Evolutionary conservation across 768 basidiomycete species (phyloP), one percentile per base, ranked within the genome.

Genomic region (Lepiota brunneoincarnata): DNA sequence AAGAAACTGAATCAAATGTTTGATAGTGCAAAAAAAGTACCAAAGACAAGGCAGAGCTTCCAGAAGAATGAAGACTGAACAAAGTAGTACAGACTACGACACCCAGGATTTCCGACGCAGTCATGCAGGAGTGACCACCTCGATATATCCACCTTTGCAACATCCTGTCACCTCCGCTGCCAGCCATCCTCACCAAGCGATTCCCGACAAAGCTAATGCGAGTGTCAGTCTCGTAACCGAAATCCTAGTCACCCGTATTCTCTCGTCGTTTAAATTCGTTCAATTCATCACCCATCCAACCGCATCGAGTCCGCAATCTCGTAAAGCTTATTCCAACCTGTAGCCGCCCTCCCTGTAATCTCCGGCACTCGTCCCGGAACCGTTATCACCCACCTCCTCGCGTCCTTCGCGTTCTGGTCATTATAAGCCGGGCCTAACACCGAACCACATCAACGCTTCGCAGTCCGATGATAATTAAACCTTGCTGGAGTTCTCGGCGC

Each of bases 291-390:
- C 23, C 15, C 31, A 31, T 34, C 26, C 45, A 6, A n/a, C 17
- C 45, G 31, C 7, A 31, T 31, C 31, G 31, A 31, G 31, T 31
- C 11, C n/a, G 18, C 45, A 20, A 49, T 49, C 21, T 49, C 48
- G 48, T 49, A 49, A 49, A 38, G 36, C 23, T 35, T 20, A 11
- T 17, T 41, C 28, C 48, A 49, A 49, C 37, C 23, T 49, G n/a
- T 15, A 40, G 18, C 37, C 31, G 23, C 26, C 38, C 26, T 28
- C 28, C 38, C 36, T 37, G 36, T 28, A 37, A 12, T 39, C 48
- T 38, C 28, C 49, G 49, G 38, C 37, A 40, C n/a, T 40, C 23
- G 24, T 40, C n/a, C 38, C 37, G 26, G 17, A 15, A 40, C 31
- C 24, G 35, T 21, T 47, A 34, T 47, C 21, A 35, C 34, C n/a